Evolutionary conservation across 768 basidiomycete species (phyloP).

Genomic region (Strobilomyces confusus): DNA sequence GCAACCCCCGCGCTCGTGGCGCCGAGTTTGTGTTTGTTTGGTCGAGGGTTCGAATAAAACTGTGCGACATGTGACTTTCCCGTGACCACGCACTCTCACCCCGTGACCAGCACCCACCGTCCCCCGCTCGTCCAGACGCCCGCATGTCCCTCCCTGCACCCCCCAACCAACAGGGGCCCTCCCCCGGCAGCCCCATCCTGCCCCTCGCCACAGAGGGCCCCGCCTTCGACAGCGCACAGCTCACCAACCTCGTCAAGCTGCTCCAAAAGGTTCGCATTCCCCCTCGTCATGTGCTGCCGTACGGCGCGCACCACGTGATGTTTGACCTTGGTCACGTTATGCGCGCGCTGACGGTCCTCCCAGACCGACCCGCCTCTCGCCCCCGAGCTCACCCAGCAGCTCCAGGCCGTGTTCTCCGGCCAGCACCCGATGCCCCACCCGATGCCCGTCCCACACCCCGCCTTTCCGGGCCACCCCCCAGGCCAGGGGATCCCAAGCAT

Average conservation of each 20-base stretch:
- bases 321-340: conserved; percentile 21
- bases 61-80: conserved; percentile 37
- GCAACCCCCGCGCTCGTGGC: conserved; percentile 13
- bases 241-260: conserved; percentile 57
- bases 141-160: conserved; percentile 17
- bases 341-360: conserved; percentile 7
- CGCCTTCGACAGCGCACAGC: conserved; percentile 49
- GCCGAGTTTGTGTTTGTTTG: conserved; percentile 32
- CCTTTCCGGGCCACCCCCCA: conserved; percentile 19
- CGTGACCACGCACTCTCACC: conserved; percentile 39
- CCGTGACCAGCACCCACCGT: conserved; percentile 37
- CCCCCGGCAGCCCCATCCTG: conserved; percentile 7
- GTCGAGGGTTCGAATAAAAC: conserved; percentile 30
- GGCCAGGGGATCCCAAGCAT: conserved; percentile 46
- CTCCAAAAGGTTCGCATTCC: conserved; percentile 47
- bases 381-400: conserved; percentile 58
- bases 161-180: conserved; percentile 8
- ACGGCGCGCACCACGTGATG: conserved; percentile 22
- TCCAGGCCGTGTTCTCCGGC: conserved; percentile 45
- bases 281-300: not conserved
- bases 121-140: not conserved
- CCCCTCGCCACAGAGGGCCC: conserved; percentile 6
- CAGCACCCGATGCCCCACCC: conserved; percentile 27
- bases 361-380: conserved; percentile 46
- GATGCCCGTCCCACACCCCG: conserved; percentile 41